Conservation (phyloP, 2,329 filamentous ascomycete species). For the Didymella glomerata region DNA sequence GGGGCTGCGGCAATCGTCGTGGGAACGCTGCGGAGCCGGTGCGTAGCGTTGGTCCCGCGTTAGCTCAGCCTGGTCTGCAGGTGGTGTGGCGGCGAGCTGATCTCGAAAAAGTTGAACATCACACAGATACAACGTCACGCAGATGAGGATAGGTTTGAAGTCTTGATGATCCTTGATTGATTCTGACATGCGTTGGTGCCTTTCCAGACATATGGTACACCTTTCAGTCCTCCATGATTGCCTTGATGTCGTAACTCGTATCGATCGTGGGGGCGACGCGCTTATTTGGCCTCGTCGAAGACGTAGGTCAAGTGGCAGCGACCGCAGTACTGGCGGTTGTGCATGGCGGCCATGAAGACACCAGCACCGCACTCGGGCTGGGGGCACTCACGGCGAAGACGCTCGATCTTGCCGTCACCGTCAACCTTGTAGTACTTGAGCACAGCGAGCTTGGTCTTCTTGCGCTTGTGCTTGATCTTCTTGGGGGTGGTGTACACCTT, state of each 20-base stretch:
- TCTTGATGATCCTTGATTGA: constrained; percentile 37
- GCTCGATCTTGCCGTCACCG: constrained; percentile 99
- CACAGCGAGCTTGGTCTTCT: constrained; percentile 99
- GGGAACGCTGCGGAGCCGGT: constrained; percentile 15
- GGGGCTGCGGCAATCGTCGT: constrained; percentile 7
- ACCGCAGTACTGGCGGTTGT: constrained; percentile 97
- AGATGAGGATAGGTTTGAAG: constrained; percentile 11
- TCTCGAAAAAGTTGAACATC: not conserved
- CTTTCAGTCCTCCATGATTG: constrained; percentile 37
- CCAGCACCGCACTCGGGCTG: constrained; percentile 87
- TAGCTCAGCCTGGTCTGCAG: constrained; percentile 5
- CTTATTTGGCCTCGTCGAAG: constrained; percentile 71
- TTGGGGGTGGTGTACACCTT: constrained; percentile 99
- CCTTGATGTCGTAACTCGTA: constrained; percentile 39
- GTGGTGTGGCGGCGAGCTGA: not conserved
- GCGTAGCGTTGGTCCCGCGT: not conserved
- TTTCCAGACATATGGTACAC: constrained; percentile 36
- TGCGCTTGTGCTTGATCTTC: constrained; percentile 99
- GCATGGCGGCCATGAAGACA: constrained; percentile 99
- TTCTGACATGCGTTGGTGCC: constrained; percentile 21
- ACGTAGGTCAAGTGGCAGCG: constrained; percentile 76
- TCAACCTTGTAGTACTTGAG: constrained; percentile 99
- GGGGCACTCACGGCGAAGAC: constrained; percentile 97
- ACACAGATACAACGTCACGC: not conserved
- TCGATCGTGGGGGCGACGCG: constrained; percentile 34